Evolutionary conservation across 352 stramenopile species (phyloP), one percentile per base, ranked within the genome.

Genomic region (Globisporangium cederbergense): DNA sequence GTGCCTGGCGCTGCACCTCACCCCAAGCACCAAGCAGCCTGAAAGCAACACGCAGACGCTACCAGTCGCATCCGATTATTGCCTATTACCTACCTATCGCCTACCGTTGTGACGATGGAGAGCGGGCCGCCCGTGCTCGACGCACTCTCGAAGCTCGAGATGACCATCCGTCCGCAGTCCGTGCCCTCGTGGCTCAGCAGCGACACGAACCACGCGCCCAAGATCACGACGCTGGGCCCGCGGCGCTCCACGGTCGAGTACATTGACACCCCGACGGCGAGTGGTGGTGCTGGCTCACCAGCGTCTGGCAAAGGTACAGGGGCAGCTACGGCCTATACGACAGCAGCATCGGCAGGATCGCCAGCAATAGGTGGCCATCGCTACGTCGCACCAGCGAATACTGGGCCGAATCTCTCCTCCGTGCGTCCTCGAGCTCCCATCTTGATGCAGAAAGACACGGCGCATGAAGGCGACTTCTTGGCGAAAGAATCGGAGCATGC

Each of bases 101-200:
- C 32, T 36, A 14, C 3, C 7, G 36, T 11, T 42, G 36, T 42
- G 9, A 14, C 43, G 25, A 68, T 68, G 62, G 62, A 68, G 64
- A 60, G 55, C 20, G 65, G 65, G 6, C 58, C 73, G 28, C 75
- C 79, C 18, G 75, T 84, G 70, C 59, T 89, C 47, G 82, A 89
- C 58, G 73, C 79, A 67, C 62, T 91, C 32, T 62, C 75, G 49
- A 88, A 88, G 67, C 71, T 91, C 30, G 82, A 91, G 77, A 77
- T 91, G 47, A 49, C 82, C 20, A 88, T 89, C 64, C 74, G 82
- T 2, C 82, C 82, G 46, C 82, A 91, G 59, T 91, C 82, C 20
- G 79, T 89, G 32, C 79, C 79, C 7, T 88, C 82, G 2, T 91
- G 82, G 82, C 77, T 91, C 68, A 87, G 69, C 64, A 89, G 82